These are phyloP conservation scores for Daldinia decipiens DNA, from an alignment of 495 filamentous ascomycete species.

Conservation along the genomic window DNA sequence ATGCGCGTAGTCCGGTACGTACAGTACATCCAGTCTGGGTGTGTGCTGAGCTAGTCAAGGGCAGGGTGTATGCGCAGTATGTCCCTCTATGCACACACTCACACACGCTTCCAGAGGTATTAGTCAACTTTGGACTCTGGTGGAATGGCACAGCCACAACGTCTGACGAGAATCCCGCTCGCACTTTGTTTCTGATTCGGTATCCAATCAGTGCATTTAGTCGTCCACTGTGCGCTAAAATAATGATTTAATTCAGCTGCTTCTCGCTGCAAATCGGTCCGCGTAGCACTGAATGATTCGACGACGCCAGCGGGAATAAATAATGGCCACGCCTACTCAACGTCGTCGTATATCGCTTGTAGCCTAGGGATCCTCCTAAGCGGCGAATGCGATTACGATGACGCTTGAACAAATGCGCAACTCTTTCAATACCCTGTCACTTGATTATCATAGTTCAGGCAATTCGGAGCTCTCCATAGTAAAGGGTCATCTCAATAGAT, in stretches of 20 bases:
- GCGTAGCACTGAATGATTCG: conserved; percentile 19
- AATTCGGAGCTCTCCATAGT: conserved; percentile 34
- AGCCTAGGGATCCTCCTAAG: conserved; percentile 26
- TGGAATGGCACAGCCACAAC: conserved; percentile 44
- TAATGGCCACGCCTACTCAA: conserved; percentile 36
- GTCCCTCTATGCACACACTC: background rate
- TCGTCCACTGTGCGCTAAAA: conserved; percentile 30
- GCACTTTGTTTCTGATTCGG: conserved; percentile 48
- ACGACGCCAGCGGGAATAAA: conserved; percentile 16
- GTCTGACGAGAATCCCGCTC: conserved; percentile 42
- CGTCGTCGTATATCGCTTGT: conserved; percentile 28
- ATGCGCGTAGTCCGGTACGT: conserved; percentile 25
- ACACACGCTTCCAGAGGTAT: conserved; percentile 10
- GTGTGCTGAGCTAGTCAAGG: conserved; percentile 32
- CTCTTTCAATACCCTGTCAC: conserved; percentile 34
- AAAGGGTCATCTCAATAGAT: conserved; percentile 36
- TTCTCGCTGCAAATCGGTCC: conserved; percentile 23
- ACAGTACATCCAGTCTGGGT: conserved; percentile 14
- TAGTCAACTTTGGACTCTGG: conserved; percentile 30
- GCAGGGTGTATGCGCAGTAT: conserved; percentile 36
- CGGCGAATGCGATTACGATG: conserved; percentile 45
- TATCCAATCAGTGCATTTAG: conserved; percentile 34
- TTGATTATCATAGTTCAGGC: conserved; percentile 36
- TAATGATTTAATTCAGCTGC: conserved; percentile 28
- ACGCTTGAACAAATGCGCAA: conserved; percentile 18